Evolutionary conservation across 768 basidiomycete genomes (phyloP).

Genomic region (Phaeotremella skinneri): DNA sequence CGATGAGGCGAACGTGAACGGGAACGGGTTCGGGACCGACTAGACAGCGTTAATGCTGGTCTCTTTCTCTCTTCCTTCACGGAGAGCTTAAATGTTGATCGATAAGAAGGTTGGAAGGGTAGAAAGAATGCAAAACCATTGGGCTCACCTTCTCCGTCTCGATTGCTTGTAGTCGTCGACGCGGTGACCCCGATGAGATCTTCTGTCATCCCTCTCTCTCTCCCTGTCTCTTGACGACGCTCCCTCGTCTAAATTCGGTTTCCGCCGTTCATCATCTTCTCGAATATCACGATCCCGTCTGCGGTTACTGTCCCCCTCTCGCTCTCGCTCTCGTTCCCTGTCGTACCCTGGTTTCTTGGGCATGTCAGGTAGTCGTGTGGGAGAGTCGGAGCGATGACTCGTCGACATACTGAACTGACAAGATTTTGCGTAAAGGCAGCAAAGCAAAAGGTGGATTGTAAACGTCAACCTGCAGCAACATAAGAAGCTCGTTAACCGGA

Average conservation of each 20-base stretch:
- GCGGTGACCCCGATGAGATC: neutral
- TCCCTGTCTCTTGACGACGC: slow-evolving; percentile 7
- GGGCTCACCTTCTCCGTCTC: slow-evolving; percentile 13
- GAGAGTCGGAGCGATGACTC: too few relatives aligned
- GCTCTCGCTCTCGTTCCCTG: too few relatives aligned
- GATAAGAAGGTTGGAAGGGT: too few relatives aligned
- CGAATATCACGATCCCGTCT: slow-evolving; percentile 9
- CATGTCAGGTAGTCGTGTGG: too few relatives aligned
- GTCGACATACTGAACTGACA: too few relatives aligned
- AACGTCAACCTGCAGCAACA: too few relatives aligned
- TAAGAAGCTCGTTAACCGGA: too few relatives aligned
- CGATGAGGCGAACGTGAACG: slow-evolving; percentile 19
- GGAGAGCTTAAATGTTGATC: too few relatives aligned
- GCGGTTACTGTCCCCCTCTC: slow-evolving; percentile 4
- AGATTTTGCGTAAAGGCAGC: too few relatives aligned
- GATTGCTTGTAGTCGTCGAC: neutral
- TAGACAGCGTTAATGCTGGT: slow-evolving; percentile 3
- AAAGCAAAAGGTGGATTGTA: too few relatives aligned
- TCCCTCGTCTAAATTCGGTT: slow-evolving; percentile 5
- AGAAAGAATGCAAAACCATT: too few relatives aligned
- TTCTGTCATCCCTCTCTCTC: slow-evolving; percentile 6
- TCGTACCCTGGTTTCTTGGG: too few relatives aligned
- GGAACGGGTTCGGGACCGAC: slow-evolving; percentile 23
- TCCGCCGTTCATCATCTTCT: slow-evolving; percentile 1
- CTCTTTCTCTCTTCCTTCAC: slow-evolving; percentile 19